Evolutionary conservation across 1,139 yeast species (phyloP).

Genomic region (Pichia norvegensis): DNA sequence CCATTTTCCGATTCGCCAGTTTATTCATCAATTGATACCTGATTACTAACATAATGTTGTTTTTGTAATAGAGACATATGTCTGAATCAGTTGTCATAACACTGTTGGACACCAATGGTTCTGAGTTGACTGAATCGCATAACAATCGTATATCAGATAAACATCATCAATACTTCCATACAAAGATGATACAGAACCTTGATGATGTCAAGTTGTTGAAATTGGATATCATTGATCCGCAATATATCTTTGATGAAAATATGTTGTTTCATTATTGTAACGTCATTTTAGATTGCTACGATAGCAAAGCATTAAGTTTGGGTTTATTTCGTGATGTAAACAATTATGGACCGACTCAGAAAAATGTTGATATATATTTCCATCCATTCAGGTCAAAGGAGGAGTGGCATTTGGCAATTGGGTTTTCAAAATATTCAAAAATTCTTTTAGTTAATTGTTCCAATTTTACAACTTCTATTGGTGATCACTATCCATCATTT

Average conservation of each 20-base stretch:
- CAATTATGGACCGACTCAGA: slow-evolving; percentile 23
- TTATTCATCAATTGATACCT: neutral
- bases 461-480: neutral
- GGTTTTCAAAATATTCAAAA: slow-evolving; percentile 20
- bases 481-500: slow-evolving; percentile 13
- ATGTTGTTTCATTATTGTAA: slow-evolving; percentile 26
- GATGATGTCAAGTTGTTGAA: slow-evolving; percentile 1
- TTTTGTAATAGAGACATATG: neutral
- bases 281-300: slow-evolving; percentile 22
- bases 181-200: neutral
- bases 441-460: slow-evolving; percentile 26
- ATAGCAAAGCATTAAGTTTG: slow-evolving; percentile 5
- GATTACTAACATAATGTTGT: neutral
- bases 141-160: no score
- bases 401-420: slow-evolving; percentile 30
- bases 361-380: slow-evolving; percentile 19
- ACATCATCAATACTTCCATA: neutral
- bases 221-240: neutral
- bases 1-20: no score
- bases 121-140: neutral
- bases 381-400: slow-evolving; percentile 27
- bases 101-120: neutral
- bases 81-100: neutral
- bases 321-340: slow-evolving; percentile 20
- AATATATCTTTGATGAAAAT: neutral